phyloP scores from a whole-genome alignment of 495 filamentous ascomycete species.

The Talaromyces nanjingensis region DNA sequence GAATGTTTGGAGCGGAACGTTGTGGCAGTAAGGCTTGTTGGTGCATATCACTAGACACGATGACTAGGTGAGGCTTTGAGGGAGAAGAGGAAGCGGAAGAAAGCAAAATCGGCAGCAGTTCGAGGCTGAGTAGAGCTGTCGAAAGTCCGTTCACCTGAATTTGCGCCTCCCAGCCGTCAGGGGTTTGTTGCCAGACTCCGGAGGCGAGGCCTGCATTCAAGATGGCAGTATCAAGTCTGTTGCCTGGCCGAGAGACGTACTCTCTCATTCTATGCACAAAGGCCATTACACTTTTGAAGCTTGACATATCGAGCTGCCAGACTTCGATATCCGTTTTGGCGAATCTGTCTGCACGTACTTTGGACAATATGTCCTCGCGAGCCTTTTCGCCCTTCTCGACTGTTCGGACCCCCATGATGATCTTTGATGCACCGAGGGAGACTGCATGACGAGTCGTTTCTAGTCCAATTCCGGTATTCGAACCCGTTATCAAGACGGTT shows the following conservation, averaged over 20 bases:
- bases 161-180: constrained; percentile 46
- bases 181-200: constrained; percentile 22
- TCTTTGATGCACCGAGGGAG: constrained; percentile 31
- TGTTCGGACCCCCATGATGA: constrained; percentile 38
- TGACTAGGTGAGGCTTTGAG: constrained; percentile 6
- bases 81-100: not conserved
- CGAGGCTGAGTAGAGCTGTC: constrained; percentile 11
- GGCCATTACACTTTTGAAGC: constrained; percentile 38
- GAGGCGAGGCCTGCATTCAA: constrained; percentile 41
- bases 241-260: constrained; percentile 24
- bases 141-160: constrained; percentile 39
- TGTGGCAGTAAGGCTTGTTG: constrained; percentile 6
- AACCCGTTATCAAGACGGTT: constrained; percentile 23
- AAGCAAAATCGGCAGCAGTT: constrained; percentile 2
- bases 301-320: constrained; percentile 49
- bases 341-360: constrained; percentile 25
- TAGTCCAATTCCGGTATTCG: constrained; percentile 45
- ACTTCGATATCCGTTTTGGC: constrained; percentile 30
- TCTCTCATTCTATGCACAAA: constrained; percentile 29
- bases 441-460: constrained; percentile 40
- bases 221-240: constrained; percentile 34
- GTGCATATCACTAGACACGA: constrained; percentile 14
- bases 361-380: constrained; percentile 26
- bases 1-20: not conserved
- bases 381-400: constrained; percentile 39